Base-by-base conservation (phyloP, 768 basidiomycete species). In the Podaxis sp. region DNA sequence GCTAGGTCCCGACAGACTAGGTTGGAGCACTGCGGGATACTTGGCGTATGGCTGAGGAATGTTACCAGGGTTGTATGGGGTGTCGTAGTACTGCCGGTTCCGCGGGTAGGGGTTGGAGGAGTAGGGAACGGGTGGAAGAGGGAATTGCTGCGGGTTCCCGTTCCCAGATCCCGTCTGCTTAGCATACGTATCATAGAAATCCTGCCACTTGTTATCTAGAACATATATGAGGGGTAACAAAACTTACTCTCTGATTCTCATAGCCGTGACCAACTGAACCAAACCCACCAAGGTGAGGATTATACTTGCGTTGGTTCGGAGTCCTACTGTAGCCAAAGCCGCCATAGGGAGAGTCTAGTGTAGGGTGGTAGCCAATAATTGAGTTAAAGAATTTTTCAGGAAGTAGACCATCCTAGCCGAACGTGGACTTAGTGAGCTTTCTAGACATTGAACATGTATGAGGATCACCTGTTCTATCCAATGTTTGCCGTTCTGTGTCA, bases 351-450 rank as follows among this genome's bases (percentile, higher is more conserved):
- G 77, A 87, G 64, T 88, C 85, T 66, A 80, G 87, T 1, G 85
- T 80, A 53, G 90, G 83, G 63, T 90, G 88, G 68, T 93, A 93
- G 6, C 90, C 90, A 62, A 93, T 93, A 83, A 88, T 88, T 0
- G 90, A 88, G 24, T 85, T 83, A 15, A 87, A 77, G 55, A 84
- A 85, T 69, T 84, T 84, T 67, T 87, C 85, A 40, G 87, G 84
- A 1, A 84, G 79, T 77, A 88, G 83, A 67, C 82, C 81, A 65
- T 88, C 85, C 24, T 80, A 1, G 81, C 80, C 82, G 64, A 11
- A 15, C 40, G 22, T 11, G 22, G 8, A 22, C 26, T 51, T 4
- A 13, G 8, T 11, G n/a, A 0, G 22, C 11, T 8, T 26, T 7
- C 24, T 51, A 2, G 6, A 12, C 12, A 44, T 26, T 8, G 12